Evolutionary conservation across 2,329 filamentous ascomycete genomes (phyloP), one percentile per base, ranked within the genome.

Genomic region (Blumeria graminis): DNA sequence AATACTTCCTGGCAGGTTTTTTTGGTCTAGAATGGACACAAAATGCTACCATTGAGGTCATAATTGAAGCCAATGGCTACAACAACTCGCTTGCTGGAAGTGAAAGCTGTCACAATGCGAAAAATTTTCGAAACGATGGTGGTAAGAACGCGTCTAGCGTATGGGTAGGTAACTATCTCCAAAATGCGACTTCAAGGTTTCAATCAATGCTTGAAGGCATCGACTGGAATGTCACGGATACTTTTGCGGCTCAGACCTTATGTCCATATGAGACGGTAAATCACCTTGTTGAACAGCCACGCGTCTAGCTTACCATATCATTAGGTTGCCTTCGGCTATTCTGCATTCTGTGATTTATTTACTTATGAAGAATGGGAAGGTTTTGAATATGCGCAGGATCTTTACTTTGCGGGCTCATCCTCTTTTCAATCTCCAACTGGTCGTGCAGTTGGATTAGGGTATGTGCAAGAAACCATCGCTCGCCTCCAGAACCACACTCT

Each of bases 1-100:
- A 88, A 67, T 83, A 88, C 67, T 88, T 86, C 68, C 69, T 87
- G 64, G 81, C 83, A 6, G 84, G 84, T 0, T 88, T 88, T 70
- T 88, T 88, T 64, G 84, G 84, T 0, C 73, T 86, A 0, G 76
- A 82, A 51, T 88, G 83, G 83, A 74, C 78, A 1, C 74, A 79
- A 34, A 84, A 86, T 63, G 82, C 75, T 6, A 85, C 80, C 0
- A 74, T 86, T n/a, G 78, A 86, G 62, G 72, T 84, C 13, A 80
- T 83, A 10, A 84, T 86, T 43, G 84, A 88, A 63, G 69, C 72
- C 14, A 63, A 65, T 1, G 71, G 71, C 1, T 82, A 77, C 66
- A 87, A 87, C 68, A 86, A 86, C 64, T 83, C 80, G 0, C 71
- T 86, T 6, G 80, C 81, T 1, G 82, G 82, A 0, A 80, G 80